Evolutionary conservation across 2,329 filamentous ascomycete species (phyloP).

Genomic region (Aureobasidium sp.): DNA sequence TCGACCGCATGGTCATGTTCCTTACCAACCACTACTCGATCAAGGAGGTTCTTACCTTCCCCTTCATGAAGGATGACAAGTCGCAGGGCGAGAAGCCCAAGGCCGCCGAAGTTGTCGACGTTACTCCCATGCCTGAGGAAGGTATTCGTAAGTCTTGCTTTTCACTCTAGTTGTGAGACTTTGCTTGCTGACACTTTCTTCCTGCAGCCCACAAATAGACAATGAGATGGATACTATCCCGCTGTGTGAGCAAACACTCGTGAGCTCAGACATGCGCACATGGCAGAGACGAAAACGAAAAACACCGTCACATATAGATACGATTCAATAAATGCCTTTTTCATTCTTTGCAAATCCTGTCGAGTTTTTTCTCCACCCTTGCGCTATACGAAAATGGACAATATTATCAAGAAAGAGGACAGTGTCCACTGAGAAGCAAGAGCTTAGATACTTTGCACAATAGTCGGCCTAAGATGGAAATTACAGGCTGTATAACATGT

Average conservation of each 20-base stretch:
- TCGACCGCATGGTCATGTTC: slow-evolving; percentile 92
- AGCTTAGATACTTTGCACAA: too few relatives aligned
- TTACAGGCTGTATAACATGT: neutral
- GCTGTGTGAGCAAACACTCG: neutral
- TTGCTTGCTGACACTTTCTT: neutral
- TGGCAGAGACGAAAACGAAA: neutral
- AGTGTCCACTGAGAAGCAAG: too few relatives aligned
- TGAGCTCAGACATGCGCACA: neutral
- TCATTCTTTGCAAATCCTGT: neutral
- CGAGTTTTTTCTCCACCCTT: neutral
- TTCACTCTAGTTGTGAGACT: neutral
- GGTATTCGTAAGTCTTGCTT: slow-evolving; percentile 26
- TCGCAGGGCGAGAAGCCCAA: slow-evolving; percentile 35
- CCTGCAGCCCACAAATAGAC: slow-evolving; percentile 13
- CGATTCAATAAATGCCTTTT: neutral
- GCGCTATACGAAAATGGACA: too few relatives aligned
- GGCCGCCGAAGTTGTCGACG: slow-evolving; percentile 56
- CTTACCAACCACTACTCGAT: slow-evolving; percentile 93
- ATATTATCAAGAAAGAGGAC: too few relatives aligned
- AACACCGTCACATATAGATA: neutral
- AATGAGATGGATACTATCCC: neutral
- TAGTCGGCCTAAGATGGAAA: too few relatives aligned
- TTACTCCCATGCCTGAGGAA: slow-evolving; percentile 54
- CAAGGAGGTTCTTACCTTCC: slow-evolving; percentile 93
- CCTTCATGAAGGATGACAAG: slow-evolving; percentile 89